A percentile compares a stretch with the other conserved stretches of the same genome.
Evolutionary conservation across 495 filamentous ascomycete species (phyloP).

Genomic region (Peziza echinospora): DNA sequence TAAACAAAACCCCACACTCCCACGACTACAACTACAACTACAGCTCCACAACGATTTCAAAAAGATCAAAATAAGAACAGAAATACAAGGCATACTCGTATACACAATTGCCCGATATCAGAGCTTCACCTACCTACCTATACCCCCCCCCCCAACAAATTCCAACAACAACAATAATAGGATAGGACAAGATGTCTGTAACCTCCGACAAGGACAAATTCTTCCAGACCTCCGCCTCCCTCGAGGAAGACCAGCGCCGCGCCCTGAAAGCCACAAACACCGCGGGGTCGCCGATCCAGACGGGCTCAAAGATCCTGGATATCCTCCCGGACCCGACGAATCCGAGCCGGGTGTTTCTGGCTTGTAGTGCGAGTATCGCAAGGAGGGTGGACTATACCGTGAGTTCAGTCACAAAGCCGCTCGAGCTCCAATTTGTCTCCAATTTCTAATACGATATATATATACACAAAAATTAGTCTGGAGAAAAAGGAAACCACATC

Average conservation of each 20-base stretch:
- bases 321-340: constrained; percentile 44
- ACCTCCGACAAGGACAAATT: constrained; percentile 51
- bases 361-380: constrained; percentile 61
- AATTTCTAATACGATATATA: background rate
- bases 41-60: no score
- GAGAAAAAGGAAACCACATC: constrained; percentile 22
- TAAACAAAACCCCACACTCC: no score
- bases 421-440: constrained; percentile 3
- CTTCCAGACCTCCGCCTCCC: constrained; percentile 60
- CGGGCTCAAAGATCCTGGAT: constrained; percentile 72
- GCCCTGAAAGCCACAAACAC: constrained; percentile 62
- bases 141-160: no score
- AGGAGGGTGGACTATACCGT: constrained; percentile 55
- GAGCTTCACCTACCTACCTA: no score
- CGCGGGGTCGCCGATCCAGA: constrained; percentile 54
- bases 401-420: constrained; percentile 25
- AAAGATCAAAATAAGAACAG: no score
- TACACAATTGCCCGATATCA: no score
- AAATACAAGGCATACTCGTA: no score
- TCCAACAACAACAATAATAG: no score
- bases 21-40: no score
- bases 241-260: constrained; percentile 50
- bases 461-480: constrained; percentile 4
- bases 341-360: constrained; percentile 44
- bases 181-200: constrained; percentile 41